These are phyloP conservation scores for Pichia thaimueangensis DNA, from an alignment of 805 yeast species.

Conservation along the genomic window DNA sequence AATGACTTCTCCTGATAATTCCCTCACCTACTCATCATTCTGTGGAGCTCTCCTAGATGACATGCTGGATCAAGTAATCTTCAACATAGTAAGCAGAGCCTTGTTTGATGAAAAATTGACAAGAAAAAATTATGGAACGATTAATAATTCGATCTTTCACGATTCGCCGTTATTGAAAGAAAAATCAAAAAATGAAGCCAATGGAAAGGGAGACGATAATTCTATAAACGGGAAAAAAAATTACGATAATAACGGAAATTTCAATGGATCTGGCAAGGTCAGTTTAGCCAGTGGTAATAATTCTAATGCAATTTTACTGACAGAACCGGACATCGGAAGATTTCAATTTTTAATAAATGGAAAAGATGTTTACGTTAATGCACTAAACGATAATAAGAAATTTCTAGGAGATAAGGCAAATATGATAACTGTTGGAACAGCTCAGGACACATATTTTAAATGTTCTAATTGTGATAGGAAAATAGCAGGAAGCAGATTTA, in stretches of 20 bases:
- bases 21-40: conserved; percentile 26
- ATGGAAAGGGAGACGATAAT: not conserved
- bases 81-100: conserved; percentile 26
- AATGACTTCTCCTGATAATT: conserved; percentile 14
- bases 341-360: conserved; percentile 24
- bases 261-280: not conserved
- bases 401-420: conserved; percentile 12
- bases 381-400: conserved; percentile 9
- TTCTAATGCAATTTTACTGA: conserved; percentile 6
- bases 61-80: conserved; percentile 30
- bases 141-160: conserved; percentile 21
- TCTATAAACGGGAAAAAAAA: not conserved
- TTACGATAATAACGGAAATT: not conserved
- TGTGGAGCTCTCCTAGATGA: conserved; percentile 28
- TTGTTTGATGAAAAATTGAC: conserved; percentile 28
- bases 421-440: conserved; percentile 14
- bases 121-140: conserved; percentile 27
- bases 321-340: conserved; percentile 27
- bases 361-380: conserved; percentile 26
- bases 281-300: not conserved
- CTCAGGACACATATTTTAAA: conserved; percentile 47
- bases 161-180: conserved; percentile 10
- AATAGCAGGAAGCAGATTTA: conserved; percentile 87
- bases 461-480: conserved; percentile 81
- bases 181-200: conserved; percentile 3